These are phyloP conservation scores for Trichoderma reesei DNA, from an alignment of 495 filamentous ascomycete species.

Conservation along the genomic window DNA sequence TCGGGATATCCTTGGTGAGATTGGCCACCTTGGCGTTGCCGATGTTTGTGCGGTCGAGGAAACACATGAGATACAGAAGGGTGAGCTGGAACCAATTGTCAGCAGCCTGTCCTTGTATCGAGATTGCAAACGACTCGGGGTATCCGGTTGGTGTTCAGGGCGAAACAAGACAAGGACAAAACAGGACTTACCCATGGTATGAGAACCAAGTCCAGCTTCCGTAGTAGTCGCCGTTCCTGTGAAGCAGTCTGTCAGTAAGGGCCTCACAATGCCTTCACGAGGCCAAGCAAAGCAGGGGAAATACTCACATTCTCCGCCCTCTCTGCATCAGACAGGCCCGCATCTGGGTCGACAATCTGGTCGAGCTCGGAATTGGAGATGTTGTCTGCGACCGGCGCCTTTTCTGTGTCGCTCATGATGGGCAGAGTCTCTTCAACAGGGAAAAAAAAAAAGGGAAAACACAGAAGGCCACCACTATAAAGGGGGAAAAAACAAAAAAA, in stretches of 20 bases:
- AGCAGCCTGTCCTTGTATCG: background rate
- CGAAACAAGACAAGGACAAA: too few species aligned
- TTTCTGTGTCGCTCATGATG: conserved; percentile 11
- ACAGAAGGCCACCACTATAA: background rate
- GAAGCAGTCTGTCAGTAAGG: background rate
- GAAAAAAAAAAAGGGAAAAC: background rate
- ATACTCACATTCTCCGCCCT: conserved; percentile 36
- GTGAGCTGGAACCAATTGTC: conserved; percentile 44
- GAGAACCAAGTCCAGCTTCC: conserved; percentile 60
- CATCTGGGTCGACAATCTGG: conserved; percentile 38
- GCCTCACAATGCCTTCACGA: background rate
- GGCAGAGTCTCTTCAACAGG: background rate
- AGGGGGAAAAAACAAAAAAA: background rate
- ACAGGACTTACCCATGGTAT: conserved; percentile 58
- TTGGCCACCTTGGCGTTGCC: conserved; percentile 84
- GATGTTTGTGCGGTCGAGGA: conserved; percentile 75
- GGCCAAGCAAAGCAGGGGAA: background rate
- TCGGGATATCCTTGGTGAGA: conserved; percentile 48
- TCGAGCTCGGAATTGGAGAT: background rate
- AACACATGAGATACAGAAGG: conserved; percentile 75
- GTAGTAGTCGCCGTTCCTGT: conserved; percentile 57
- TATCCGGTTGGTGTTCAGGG: background rate
- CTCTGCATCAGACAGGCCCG: conserved; percentile 44
- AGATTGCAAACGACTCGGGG: background rate
- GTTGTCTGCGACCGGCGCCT: background rate